These are phyloP conservation scores for Stenocarpella maydis DNA, from an alignment of 2,329 filamentous ascomycete species.

Conservation along the genomic window DNA sequence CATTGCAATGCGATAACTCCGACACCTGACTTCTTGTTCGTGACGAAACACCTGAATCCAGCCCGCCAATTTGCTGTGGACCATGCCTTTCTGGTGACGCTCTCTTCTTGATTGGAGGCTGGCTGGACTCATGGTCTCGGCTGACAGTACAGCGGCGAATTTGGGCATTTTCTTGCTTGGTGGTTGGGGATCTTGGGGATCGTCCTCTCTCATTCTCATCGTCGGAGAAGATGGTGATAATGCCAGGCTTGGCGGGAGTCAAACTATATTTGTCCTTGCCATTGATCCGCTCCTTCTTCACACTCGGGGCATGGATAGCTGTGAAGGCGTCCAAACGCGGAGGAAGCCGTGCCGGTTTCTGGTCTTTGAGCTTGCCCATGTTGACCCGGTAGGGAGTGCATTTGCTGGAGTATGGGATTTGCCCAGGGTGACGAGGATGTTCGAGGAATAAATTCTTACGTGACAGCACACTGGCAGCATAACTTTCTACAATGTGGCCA, in stretches of 20 bases:
- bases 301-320: constrained; percentile 10
- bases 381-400: neutral
- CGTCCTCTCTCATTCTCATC: neutral
- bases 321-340: neutral
- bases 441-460: neutral
- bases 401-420: neutral
- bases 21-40: too few relatives aligned
- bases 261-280: constrained; percentile 2
- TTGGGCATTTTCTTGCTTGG: constrained; percentile 6
- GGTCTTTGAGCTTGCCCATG: neutral
- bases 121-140: neutral
- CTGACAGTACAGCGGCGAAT: too few relatives aligned
- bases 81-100: neutral
- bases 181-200: neutral
- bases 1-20: neutral
- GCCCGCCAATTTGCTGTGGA: neutral
- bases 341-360: neutral
- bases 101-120: neutral
- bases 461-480: neutral
- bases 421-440: neutral
- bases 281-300: constrained; percentile 2
- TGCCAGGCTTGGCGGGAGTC: neutral
- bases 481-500: neutral
- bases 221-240: neutral
- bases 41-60: neutral